phyloP scores from a whole-genome alignment of 202 grass and related monocot species.

The Saccharum hybrid region DNA sequence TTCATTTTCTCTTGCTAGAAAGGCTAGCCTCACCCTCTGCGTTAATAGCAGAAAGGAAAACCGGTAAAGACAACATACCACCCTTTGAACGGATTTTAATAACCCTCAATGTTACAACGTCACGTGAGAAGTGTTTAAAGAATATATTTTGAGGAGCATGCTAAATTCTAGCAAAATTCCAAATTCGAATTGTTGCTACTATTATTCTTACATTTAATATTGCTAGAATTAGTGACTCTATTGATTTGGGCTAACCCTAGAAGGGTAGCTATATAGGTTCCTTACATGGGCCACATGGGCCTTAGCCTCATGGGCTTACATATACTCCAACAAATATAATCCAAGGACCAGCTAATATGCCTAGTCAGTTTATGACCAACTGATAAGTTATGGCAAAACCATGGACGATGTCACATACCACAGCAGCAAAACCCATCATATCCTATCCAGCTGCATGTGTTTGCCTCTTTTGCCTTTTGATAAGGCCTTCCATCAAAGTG shows the following conservation, averaged over 20 bases:
- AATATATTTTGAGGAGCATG: background rate
- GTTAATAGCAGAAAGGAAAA: background rate
- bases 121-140: background rate
- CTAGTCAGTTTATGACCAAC: conserved; percentile 6
- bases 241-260: too few species aligned
- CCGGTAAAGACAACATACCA: background rate
- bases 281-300: too few species aligned
- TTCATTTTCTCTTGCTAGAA: conserved; percentile 1
- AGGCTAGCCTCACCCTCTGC: background rate
- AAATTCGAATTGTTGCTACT: background rate
- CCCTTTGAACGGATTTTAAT: background rate
- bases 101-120: background rate
- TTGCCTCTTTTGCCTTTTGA: conserved; percentile 90
- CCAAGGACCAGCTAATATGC: conserved; percentile 23
- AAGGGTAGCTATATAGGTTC: too few species aligned
- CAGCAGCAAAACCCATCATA: background rate
- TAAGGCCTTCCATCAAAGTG: conserved; percentile 97
- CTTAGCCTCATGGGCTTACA: too few species aligned
- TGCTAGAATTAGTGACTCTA: too few species aligned
- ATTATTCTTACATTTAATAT: background rate
- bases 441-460: conserved; percentile 68
- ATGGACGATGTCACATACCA: background rate
- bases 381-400: conserved; percentile 26
- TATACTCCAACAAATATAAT: too few species aligned
- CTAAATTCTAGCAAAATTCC: conserved; percentile 11